Evolutionary conservation across 1,139 yeast species (phyloP).

Genomic region (Suhomyces anneliseae): DNA sequence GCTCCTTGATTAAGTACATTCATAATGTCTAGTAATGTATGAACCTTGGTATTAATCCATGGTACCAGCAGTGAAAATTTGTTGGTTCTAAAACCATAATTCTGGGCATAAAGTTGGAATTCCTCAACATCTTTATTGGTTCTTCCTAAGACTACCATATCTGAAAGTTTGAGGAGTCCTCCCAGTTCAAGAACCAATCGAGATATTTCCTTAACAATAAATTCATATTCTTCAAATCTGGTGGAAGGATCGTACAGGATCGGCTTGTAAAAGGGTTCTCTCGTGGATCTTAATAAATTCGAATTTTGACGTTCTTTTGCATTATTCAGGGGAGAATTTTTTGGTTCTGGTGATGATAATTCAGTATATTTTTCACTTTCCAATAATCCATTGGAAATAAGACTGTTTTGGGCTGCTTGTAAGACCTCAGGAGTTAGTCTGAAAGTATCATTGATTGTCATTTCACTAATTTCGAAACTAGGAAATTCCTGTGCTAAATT

Average conservation of each 20-base stretch:
- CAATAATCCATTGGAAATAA: constrained; percentile 12
- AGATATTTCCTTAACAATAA: constrained; percentile 46
- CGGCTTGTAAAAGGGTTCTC: constrained; percentile 32
- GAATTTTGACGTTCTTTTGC: background rate
- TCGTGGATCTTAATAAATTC: constrained; percentile 16
- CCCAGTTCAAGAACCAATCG: constrained; percentile 46
- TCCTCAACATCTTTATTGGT: constrained; percentile 55
- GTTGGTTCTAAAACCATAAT: constrained; percentile 43
- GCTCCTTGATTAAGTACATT: constrained; percentile 35
- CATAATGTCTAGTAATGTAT: constrained; percentile 51
- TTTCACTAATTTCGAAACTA: constrained; percentile 23
- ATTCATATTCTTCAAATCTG: constrained; percentile 38
- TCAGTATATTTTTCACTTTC: background rate
- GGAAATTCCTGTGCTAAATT: constrained; percentile 27
- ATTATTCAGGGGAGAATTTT: background rate
- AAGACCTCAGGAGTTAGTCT: constrained; percentile 60
- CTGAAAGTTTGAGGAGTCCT: constrained; percentile 46
- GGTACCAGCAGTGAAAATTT: constrained; percentile 49
- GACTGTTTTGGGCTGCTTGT: constrained; percentile 32
- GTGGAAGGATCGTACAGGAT: constrained; percentile 20
- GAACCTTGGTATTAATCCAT: constrained; percentile 56
- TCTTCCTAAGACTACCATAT: constrained; percentile 55
- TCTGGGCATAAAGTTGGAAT: constrained; percentile 39
- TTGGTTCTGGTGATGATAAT: background rate
- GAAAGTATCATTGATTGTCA: constrained; percentile 50